phyloP scores from a whole-genome alignment of 768 basidiomycete species.

The Dentipellis sp. region DNA sequence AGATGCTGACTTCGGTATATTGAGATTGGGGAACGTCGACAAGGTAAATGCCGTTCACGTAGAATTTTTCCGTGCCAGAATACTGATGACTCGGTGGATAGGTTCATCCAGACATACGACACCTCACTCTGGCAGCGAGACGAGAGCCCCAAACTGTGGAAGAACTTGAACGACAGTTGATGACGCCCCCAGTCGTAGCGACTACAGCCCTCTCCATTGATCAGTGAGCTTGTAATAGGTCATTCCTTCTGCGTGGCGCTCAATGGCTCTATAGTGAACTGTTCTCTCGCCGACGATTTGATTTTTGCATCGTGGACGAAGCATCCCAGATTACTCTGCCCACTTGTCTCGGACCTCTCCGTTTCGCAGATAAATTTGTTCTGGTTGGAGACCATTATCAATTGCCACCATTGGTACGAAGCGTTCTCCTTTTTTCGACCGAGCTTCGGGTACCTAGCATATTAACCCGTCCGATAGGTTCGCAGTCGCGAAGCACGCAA shows the following conservation, averaged over 20 bases:
- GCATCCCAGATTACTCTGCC: constrained; percentile 97
- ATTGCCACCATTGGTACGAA: constrained; percentile 79
- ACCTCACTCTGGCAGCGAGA: constrained; percentile 56
- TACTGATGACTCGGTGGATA: constrained; percentile 20
- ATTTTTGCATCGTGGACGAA: constrained; percentile 97
- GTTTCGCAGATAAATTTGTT: constrained; percentile 84
- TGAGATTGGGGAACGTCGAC: constrained; percentile 85
- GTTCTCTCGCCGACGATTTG: constrained; percentile 79
- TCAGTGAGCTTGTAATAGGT: constrained; percentile 50
- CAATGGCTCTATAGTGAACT: constrained; percentile 47
- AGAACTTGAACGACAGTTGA: constrained; percentile 72
- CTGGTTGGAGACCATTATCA: constrained; percentile 98
- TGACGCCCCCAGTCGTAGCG: constrained; percentile 88
- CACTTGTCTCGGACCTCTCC: constrained; percentile 87
- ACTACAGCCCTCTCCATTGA: constrained; percentile 93
- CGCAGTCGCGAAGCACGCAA: constrained; percentile 69
- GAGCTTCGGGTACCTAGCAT: background rate
- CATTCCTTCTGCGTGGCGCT: background rate
- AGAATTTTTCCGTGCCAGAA: background rate
- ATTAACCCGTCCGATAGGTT: constrained; percentile 41
- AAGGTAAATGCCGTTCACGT: constrained; percentile 45
- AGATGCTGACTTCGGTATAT: constrained; percentile 54
- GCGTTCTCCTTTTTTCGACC: background rate
- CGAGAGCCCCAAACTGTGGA: constrained; percentile 58
- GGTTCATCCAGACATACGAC: constrained; percentile 77